phyloP scores from a whole-genome alignment of 176 grass and related monocot species.

The Bothriochloa decipiens region DNA sequence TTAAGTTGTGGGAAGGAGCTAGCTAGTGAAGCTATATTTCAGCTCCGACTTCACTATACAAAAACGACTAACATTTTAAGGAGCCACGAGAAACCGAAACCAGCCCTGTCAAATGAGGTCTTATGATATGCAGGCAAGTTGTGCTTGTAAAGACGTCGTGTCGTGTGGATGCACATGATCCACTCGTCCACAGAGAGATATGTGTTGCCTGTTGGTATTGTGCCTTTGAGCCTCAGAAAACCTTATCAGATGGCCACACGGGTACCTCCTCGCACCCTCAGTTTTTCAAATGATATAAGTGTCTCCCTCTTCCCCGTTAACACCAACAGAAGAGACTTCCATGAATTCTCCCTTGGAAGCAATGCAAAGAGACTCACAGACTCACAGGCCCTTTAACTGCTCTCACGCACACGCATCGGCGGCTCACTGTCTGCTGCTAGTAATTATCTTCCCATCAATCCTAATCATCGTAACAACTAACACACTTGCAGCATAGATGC shows the following conservation, averaged over 20 bases:
- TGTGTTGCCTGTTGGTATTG: constrained; percentile 5
- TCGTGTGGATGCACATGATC: constrained; percentile 17
- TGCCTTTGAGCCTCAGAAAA: constrained; percentile 12
- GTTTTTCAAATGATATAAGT: constrained; percentile 11
- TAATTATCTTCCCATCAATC: neutral
- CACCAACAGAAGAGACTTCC: constrained; percentile 2
- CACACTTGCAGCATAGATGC: neutral
- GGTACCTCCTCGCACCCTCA: neutral
- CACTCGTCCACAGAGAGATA: neutral
- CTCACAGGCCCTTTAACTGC: neutral
- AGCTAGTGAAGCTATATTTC: too few species aligned
- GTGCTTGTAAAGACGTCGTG: neutral
- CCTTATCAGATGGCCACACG: neutral
- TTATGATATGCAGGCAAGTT: neutral
- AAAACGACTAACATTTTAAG: too few species aligned
- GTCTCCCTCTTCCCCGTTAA: constrained; percentile 7
- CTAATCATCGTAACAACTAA: constrained; percentile 28
- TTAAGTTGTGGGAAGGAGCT: too few species aligned
- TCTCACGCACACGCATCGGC: neutral
- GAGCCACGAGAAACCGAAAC: too few species aligned
- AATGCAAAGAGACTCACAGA: constrained; percentile 34
- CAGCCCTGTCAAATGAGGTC: too few species aligned
- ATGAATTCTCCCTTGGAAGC: constrained; percentile 40
- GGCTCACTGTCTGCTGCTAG: neutral
- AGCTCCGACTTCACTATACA: too few species aligned